Conservation (phyloP, 192 early-diverging fungal species). For the Backusella liffmaniae region DNA sequence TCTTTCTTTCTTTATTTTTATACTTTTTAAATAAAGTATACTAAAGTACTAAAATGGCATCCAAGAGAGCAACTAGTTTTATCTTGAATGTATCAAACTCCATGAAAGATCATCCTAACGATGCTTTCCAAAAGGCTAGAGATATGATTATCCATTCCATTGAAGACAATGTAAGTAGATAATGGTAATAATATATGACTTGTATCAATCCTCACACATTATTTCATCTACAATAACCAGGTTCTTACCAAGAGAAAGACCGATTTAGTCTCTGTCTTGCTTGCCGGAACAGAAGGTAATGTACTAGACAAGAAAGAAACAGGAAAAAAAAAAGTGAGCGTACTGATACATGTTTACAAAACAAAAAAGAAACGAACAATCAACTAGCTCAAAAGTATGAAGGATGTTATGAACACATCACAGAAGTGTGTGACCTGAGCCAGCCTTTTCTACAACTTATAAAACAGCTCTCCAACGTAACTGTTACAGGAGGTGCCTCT, state of each 20-base stretch:
- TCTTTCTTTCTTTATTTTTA: no score
- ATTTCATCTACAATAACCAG: not conserved
- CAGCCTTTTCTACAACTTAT: not conserved
- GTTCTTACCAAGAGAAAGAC: not conserved
- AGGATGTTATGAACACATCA: not conserved
- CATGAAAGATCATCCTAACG: not conserved
- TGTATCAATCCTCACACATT: not conserved
- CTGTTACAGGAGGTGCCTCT: not conserved
- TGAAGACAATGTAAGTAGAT: not conserved
- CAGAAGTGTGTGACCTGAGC: not conserved
- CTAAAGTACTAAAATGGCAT: not conserved
- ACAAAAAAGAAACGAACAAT: not conserved
- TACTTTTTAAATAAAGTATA: no score
- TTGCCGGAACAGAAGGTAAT: not conserved
- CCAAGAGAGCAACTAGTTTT: not conserved
- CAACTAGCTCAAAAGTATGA: not conserved
- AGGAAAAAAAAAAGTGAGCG: not conserved
- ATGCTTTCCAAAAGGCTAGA: not conserved
- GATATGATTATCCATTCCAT: not conserved
- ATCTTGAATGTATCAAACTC: not conserved
- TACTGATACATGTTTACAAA: not conserved
- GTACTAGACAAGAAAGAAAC: not conserved
- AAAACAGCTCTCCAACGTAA: not conserved
- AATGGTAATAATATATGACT: not conserved
- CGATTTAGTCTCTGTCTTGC: not conserved